Conservation (phyloP, 805 yeast genomes). For the Spathaspora sp. region DNA sequence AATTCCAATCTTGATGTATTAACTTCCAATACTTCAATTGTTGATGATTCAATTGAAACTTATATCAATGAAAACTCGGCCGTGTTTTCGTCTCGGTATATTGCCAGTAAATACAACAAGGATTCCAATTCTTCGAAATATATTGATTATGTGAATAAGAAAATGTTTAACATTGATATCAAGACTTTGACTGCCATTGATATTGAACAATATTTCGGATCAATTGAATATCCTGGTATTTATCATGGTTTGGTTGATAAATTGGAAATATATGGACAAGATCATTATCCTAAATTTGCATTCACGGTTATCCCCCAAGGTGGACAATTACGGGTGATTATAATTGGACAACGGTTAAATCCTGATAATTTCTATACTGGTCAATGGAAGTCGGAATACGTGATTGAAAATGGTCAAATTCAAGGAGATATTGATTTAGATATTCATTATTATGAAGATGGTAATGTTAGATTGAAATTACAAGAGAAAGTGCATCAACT, state of each 20-base stretch:
- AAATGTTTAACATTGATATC: conserved; percentile 59
- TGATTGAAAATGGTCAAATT: conserved; percentile 35
- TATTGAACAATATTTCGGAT: conserved; percentile 38
- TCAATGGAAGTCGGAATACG: conserved; percentile 73
- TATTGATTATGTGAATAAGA: conserved; percentile 47
- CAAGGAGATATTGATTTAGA: conserved; percentile 61
- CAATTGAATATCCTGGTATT: conserved; percentile 20
- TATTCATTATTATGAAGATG: conserved; percentile 93
- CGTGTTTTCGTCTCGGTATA: conserved; percentile 22
- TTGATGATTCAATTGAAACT: conserved; percentile 23
- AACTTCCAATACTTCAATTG: conserved; percentile 13
- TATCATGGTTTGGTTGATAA: conserved; percentile 24
- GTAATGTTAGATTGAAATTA: conserved; percentile 76
- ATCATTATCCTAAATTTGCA: conserved; percentile 65
- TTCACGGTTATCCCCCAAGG: conserved; percentile 39
- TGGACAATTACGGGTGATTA: conserved; percentile 43
- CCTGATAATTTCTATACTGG: conserved; percentile 86
- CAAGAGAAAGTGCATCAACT: conserved; percentile 26
- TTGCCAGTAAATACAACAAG: conserved; percentile 33
- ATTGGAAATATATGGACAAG: conserved; percentile 51
- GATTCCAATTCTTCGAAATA: conserved; percentile 38
- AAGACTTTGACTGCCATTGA: conserved; percentile 46
- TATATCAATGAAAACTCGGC: conserved; percentile 26
- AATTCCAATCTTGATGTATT: conserved; percentile 21
- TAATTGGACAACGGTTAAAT: conserved; percentile 70